Evolutionary conservation across 2,329 filamentous ascomycete species (phyloP), one percentile per base, ranked within the genome.

Genomic region (Pestalotiopsis sp.): DNA sequence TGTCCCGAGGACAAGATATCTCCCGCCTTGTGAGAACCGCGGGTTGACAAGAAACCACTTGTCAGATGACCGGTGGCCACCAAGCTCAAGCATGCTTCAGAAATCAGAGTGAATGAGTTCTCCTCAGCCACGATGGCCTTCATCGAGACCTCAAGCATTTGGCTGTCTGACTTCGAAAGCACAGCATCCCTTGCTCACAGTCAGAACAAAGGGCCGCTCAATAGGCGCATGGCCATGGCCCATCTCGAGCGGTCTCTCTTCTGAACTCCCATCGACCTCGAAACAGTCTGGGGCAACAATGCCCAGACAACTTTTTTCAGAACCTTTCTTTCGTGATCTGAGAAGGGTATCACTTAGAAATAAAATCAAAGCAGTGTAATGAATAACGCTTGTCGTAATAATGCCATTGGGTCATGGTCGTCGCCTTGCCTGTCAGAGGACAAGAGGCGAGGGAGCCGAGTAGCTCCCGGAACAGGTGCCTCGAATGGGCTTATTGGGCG

Each of bases 401-500:
- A 24, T 44, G 30, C 9, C 30, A 40, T n/a, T n/a, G 13, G 30
- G 59, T 44, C 14, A 62, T 39, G 38, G 13, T 62, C 14, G 4
- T 40, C 44, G 44, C 17, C 44, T 52, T 52, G 17, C 22, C 44
- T 7, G 9, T 7, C 5, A 20, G 20, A 48, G 13, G 40, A 48
- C 13, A 52, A 52, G 44, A 52, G 44, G 20, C 44, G n/a, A 52
- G 20, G 44, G 26, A 40, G 59, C 11, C 30, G 39, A 39, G 10
- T 20, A 13, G 30, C 24, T 52, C 10, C n/a, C 26, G 14, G 22
- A 44, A 59, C 35, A 52, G 11, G 6, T 35, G 39, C 14, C 39
- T 30, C 61, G 35, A 68, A 56, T 59, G 64, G 22, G 30, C 60
- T 58, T 61, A 48, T 40, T n/a, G 44, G 17, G 55, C 64, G 30